Evolutionary conservation across 768 basidiomycete species (phyloP).

Genomic region (Candolleomyces aberdarensis): DNA sequence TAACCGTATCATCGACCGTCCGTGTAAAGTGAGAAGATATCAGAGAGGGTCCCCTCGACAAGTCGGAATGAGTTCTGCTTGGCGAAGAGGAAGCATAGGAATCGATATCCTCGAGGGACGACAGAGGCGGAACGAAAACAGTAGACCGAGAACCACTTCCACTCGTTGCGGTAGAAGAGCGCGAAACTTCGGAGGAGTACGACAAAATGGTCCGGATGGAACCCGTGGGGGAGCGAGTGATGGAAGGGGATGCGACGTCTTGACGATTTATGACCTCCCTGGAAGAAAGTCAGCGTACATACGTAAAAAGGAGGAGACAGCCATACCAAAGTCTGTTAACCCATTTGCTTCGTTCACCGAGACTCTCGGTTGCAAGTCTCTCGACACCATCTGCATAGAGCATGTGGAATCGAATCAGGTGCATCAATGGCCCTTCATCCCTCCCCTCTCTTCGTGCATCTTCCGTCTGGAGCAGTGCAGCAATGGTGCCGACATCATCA

Average conservation of each 20-base stretch:
- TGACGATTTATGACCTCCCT: slow-evolving; percentile 81
- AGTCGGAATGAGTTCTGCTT: slow-evolving; percentile 25
- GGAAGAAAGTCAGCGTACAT: slow-evolving; percentile 5
- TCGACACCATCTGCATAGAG: slow-evolving; percentile 89
- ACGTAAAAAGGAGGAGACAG: slow-evolving; percentile 4
- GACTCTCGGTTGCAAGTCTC: slow-evolving; percentile 83
- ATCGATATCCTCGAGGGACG: slow-evolving; percentile 65
- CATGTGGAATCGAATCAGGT: slow-evolving; percentile 89
- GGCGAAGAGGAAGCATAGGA: slow-evolving; percentile 43
- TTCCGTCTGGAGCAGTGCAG: slow-evolving; percentile 62
- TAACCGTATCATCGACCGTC: slow-evolving; percentile 72
- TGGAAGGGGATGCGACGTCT: slow-evolving; percentile 39
- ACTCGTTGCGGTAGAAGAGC: slow-evolving; percentile 33
- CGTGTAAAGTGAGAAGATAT: slow-evolving; percentile 57
- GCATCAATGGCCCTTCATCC: slow-evolving; percentile 53
- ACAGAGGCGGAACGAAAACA: slow-evolving; percentile 74
- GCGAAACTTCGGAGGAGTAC: slow-evolving; percentile 20
- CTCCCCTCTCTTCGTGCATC: slow-evolving; percentile 19
- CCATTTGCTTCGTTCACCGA: slow-evolving; percentile 86
- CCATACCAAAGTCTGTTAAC: slow-evolving; percentile 85
- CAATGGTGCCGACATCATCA: slow-evolving; percentile 85
- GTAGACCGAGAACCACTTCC: slow-evolving; percentile 66
- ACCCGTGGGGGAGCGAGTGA: slow-evolving; percentile 49
- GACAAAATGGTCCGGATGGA: slow-evolving; percentile 71
- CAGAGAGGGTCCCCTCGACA: slow-evolving; percentile 43